phyloP scores from a whole-genome alignment of 306 rosid genomes.

The Ormosia emarginata region DNA sequence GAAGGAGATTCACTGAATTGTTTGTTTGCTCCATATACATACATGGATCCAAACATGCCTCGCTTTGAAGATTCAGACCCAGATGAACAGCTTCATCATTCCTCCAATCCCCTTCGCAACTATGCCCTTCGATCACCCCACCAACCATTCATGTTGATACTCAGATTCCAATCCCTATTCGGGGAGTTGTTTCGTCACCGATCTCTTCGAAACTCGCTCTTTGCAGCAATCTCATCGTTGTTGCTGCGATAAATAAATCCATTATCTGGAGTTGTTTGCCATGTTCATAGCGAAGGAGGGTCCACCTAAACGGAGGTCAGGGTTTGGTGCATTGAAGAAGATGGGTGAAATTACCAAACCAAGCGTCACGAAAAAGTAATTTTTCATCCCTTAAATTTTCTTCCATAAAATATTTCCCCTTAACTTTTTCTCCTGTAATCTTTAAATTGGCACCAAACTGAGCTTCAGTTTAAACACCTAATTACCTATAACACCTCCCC shows the following conservation, averaged over 20 bases:
- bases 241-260: conserved; percentile 35
- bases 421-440: no score
- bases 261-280: conserved; percentile 29
- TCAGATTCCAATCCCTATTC: conserved; percentile 63
- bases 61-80: no score
- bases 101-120: conserved; percentile 36
- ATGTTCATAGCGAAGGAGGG: conserved; percentile 20
- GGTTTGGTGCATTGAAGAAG: conserved; percentile 9
- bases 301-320: conserved; percentile 14
- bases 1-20: no score
- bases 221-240: conserved; percentile 5
- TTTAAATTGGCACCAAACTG: no score
- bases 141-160: no score
- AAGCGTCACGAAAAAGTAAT: no score
- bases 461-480: background rate
- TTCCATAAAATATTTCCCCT: no score
- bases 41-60: no score
- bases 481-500: background rate
- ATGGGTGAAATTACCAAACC: no score
- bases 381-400: background rate
- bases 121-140: background rate
- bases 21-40: no score
- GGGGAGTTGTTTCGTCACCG: conserved; percentile 63
- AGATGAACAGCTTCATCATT: background rate
- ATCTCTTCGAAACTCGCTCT: conserved; percentile 51